These are phyloP conservation scores for Diaporthe sp. DNA, from an alignment of 2,329 filamentous ascomycete species.

Conservation along the genomic window DNA sequence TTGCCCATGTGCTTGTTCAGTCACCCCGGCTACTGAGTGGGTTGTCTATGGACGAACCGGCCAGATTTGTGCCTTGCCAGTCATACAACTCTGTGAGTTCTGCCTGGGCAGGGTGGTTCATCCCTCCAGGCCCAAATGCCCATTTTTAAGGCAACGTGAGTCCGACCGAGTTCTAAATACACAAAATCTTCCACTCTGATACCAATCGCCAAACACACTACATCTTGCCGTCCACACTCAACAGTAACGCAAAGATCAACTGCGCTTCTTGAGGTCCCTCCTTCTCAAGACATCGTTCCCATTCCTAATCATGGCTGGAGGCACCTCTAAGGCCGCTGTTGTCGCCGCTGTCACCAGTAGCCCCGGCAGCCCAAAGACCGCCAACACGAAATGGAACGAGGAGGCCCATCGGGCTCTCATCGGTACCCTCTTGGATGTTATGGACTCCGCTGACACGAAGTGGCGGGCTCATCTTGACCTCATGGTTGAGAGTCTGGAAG, in stretches of 20 bases:
- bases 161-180: background rate
- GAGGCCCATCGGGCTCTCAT: slow-evolving; percentile 45
- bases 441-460: slow-evolving; percentile 35
- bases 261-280: background rate
- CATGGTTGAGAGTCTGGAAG: slow-evolving; percentile 52
- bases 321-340: background rate
- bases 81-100: background rate
- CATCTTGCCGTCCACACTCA: background rate
- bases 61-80: background rate
- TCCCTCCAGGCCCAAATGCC: background rate
- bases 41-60: background rate
- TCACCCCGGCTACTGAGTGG: background rate
- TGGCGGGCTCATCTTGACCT: slow-evolving; percentile 48
- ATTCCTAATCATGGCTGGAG: background rate
- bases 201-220: background rate
- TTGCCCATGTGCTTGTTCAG: background rate
- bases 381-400: slow-evolving; percentile 46
- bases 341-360: background rate
- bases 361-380: background rate
- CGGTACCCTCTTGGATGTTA: slow-evolving; percentile 41
- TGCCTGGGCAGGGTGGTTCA: background rate
- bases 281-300: background rate
- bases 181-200: background rate
- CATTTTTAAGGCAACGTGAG: background rate
- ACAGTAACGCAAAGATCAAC: background rate